phyloP scores from a whole-genome alignment of 1,139 yeast species.

The Saccharomyces hybrid region DNA sequence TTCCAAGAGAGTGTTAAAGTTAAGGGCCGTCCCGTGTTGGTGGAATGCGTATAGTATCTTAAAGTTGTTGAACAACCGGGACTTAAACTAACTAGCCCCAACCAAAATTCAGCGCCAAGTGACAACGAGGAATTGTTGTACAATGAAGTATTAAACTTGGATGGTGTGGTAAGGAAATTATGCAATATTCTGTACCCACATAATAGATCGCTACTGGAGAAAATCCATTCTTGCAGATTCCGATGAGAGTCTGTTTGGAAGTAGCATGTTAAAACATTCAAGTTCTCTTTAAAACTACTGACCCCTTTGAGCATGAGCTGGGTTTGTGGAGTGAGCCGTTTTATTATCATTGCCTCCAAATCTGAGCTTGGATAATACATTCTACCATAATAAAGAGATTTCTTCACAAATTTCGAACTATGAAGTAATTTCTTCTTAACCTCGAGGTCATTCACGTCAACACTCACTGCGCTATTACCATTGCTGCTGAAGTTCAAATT shows the following conservation, averaged over 20 bases:
- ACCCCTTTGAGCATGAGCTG: slow-evolving; percentile 70
- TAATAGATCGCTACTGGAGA: slow-evolving; percentile 85
- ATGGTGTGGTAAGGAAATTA: slow-evolving; percentile 47
- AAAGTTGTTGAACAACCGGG: slow-evolving; percentile 81
- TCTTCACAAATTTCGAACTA: not conserved
- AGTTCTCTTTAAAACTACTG: slow-evolving; percentile 52
- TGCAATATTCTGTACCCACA: slow-evolving; percentile 76
- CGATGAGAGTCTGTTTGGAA: slow-evolving; percentile 62
- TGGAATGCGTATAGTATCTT: slow-evolving; percentile 78
- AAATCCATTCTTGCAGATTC: slow-evolving; percentile 68
- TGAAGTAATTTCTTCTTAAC: slow-evolving; percentile 8
- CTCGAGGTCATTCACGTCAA: too few relatives aligned
- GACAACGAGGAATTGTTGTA: slow-evolving; percentile 45
- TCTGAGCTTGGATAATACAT: slow-evolving; percentile 85
- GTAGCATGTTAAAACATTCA: slow-evolving; percentile 57
- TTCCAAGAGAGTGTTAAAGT: slow-evolving; percentile 82
- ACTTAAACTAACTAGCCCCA: slow-evolving; percentile 74
- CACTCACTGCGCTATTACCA: slow-evolving; percentile 6
- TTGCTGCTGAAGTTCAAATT: slow-evolving; percentile 7
- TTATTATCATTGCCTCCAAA: slow-evolving; percentile 80
- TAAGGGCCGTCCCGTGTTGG: slow-evolving; percentile 81
- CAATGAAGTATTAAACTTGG: slow-evolving; percentile 33
- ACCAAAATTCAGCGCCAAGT: slow-evolving; percentile 84
- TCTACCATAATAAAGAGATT: slow-evolving; percentile 61
- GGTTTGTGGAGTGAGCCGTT: slow-evolving; percentile 45